Evolutionary conservation across 768 basidiomycete species (phyloP), one percentile per base, ranked within the genome.

Genomic region (Pholiota microspora): DNA sequence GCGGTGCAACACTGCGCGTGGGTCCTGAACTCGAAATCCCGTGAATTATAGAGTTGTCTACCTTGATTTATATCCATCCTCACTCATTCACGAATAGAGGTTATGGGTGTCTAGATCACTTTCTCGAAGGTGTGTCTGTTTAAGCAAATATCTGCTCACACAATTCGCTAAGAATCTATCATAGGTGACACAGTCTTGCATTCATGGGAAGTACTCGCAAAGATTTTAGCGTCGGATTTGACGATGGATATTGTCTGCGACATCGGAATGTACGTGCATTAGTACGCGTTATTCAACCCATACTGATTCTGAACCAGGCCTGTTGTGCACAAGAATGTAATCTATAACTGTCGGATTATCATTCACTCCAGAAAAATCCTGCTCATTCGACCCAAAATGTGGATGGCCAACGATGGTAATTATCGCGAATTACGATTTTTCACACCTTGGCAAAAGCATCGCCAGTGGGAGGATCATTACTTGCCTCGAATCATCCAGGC

Each of bases 351-450:
- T 69, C 88, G 97, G 16, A 78, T 98, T 31, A 87, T 98, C 67
- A 83, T 95, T 38, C 82, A 93, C 65, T 79, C 94, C 71, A 79
- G 84, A 52, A 82, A 92, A 72, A 94, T 99, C 56, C 72, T 98
- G 0, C 84, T 98, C 58, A 98, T 99, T 59, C 85, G 97, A 21
- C 97, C 97, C 0, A 99, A 98, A 76, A 95, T 99, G 95, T 99
- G 97, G 97, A 78, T 99, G 42, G 97, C 97, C 1, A 98, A 98
- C 66, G 94, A 97, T 63, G 97, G 97, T 3, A 98, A 98, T 66
- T 99, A 99, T 69, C 89, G 97, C 24, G 85, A 88, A 67, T 74
- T 89, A 63, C 74, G 89, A 12, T 92, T 93, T 68, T 99, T 99
- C 64, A 94, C 96, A 2, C 94, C 97, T 0, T 99, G 97, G 96